These are phyloP conservation scores for Taphrina deformans DNA, from an alignment of 1,139 yeast species.

Conservation along the genomic window DNA sequence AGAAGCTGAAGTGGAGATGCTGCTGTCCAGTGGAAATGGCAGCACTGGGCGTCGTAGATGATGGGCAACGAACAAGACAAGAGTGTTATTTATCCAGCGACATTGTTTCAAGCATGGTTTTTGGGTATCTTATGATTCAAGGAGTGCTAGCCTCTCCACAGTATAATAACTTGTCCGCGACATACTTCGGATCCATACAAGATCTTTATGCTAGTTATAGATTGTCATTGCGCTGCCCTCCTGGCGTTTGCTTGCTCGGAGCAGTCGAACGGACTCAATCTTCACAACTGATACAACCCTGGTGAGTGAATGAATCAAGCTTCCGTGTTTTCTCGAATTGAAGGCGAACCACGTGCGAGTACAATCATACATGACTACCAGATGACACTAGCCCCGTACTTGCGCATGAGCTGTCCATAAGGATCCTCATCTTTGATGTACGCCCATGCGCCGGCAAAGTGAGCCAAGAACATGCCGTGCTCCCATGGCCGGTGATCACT, in stretches of 20 bases:
- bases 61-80: background rate
- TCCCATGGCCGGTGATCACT: background rate
- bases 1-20: conserved; percentile 29
- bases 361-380: no score
- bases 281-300: no score
- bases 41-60: conserved; percentile 29
- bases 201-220: no score
- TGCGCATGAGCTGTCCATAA: background rate
- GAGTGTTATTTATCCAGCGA: background rate
- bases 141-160: background rate
- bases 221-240: no score
- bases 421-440: conserved; percentile 1
- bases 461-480: conserved; percentile 3
- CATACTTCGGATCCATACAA: no score
- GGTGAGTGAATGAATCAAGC: no score
- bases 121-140: background rate
- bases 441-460: conserved; percentile 11
- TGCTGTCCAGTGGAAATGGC: conserved; percentile 10
- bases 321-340: no score
- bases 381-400: background rate
- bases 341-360: no score
- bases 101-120: background rate
- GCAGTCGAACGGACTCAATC: no score
- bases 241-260: no score
- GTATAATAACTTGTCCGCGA: background rate